Base-by-base conservation (phyloP, 1,284 basidiomycete genomes). In the Xerocomus nothofagi region DNA sequence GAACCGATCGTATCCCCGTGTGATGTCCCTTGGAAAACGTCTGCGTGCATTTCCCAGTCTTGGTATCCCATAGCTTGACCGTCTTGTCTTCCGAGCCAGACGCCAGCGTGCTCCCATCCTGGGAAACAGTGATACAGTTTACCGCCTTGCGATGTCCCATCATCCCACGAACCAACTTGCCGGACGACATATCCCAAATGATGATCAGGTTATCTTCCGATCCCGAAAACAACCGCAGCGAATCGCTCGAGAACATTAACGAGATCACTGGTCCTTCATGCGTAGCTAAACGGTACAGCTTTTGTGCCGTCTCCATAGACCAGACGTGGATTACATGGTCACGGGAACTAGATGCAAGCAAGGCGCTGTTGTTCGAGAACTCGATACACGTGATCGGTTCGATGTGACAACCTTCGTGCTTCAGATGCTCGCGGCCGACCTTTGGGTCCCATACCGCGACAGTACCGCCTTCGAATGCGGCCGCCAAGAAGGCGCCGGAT, bases 361-460 rank as follows among this genome's bases (percentile, higher is more conserved):
- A 21, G 5, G 21, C n/a, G 15, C 47, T 54, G 36, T 68, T 38
- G 11, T 26, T 20, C 2, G 65, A 66, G 26, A 62, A 62, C n/a
- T 57, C 59, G 10, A 65, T 31, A 12, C 49, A 65, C 0, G 41
- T 49, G 23, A 66, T 54, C 5, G 20, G 14, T 14, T 54, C 44
- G 3, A 39, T 17, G 17, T 66, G 63, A 11, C 48, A 57, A 14
- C 23, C 27, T 31, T 52, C 46, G 11, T 61, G 39, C 23, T 49
- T 62, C 23, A 64, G 21, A n/a, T 65, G 53, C 20, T 65, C 46
- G 24, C 51, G 33, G 2, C 64, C 60, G 2, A 59, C 57, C 9
- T 46, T 58, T 17, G 59, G 56, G 44, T 63, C 62, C 66, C 63
- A 66, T 7, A 65, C 31, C 0, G 39, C 6, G 5, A 68, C 47